Base-by-base conservation (phyloP, 495 filamentous ascomycete species). In the Aspergillus mulundensis region DNA sequence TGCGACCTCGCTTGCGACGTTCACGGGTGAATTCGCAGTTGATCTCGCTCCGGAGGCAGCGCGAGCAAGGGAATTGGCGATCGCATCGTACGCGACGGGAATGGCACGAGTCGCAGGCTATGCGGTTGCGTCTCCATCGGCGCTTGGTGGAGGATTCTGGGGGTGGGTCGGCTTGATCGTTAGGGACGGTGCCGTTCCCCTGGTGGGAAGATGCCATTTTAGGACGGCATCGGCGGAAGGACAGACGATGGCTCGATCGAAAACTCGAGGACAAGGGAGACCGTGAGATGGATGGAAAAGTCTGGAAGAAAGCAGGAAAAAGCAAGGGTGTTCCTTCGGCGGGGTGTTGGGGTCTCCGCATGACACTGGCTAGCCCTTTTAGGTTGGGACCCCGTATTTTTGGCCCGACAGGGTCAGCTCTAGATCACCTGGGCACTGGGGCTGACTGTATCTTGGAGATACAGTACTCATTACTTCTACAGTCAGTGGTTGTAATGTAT, bases 41-140 rank as follows among this genome's bases (percentile, higher is more conserved):
- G 20, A 67, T 71, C 5, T 75, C 70, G 58, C 73, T 73, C 25
- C 73, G 71, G 14, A 75, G 64, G 34, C 75, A 78, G 53, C 75
- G 66, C 18, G 73, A 74, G 50, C 75, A 78, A 12, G 75, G 75
- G 42, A 78, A 78, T 3, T 72, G 73, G 16, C 75, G 73, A 58
- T 78, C 75, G 66, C 75, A 78, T 60, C 73, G 69, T n/a, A 78
- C 75, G 12, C 75, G 73, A 18, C 75, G 75, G 5, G 68, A 60
- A 43, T 78, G 75, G 52, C 75, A 78, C 7, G 73, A 71, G 54
- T 78, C 73, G 57, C 75, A 78, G 23, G 75, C 75, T 14, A 78
- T 71, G 38, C 70, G 70, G 53, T 78, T 78, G 14, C 75, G 72
- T 28, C 72, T 71, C 75, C 73, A 76, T 51, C 73, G 70, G 55